Percentiles rank a stretch among this genome's conserved stretches.
phyloP scores from a whole-genome alignment of 345 rosid species.

The rapeseed (Brassica napus) region DNA sequence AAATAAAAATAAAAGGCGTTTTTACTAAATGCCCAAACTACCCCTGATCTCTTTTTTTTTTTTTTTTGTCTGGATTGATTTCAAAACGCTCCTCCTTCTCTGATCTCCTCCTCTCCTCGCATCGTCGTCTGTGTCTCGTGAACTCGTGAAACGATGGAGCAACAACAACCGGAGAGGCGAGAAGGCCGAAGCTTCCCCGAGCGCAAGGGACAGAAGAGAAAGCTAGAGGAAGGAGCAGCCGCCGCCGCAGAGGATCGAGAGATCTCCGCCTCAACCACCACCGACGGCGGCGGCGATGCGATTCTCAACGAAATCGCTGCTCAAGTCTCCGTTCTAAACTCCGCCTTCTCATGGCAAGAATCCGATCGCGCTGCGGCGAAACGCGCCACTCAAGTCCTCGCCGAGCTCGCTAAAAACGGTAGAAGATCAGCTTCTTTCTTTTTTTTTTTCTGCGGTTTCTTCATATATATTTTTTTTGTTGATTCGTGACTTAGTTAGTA shows the following conservation, averaged over 20 bases:
- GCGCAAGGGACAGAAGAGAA: slow-evolving; percentile 92
- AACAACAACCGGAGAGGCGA: slow-evolving; percentile 49
- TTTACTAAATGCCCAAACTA: slow-evolving; percentile 40
- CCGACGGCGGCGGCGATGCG: slow-evolving; percentile 64
- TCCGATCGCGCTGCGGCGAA: slow-evolving; percentile 93
- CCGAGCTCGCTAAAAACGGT: slow-evolving; percentile 99
- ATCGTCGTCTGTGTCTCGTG: slow-evolving; percentile 15
- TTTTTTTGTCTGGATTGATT: slow-evolving; percentile 40
- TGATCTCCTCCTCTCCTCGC: slow-evolving; percentile 32
- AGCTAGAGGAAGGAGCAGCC: slow-evolving; percentile 72
- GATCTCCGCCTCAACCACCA: slow-evolving; percentile 55
- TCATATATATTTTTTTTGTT: background rate
- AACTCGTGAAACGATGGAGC: slow-evolving; percentile 41
- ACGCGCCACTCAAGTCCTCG: slow-evolving; percentile 94
- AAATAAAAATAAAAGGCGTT: background rate
- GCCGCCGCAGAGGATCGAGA: slow-evolving; percentile 50
- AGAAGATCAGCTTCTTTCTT: slow-evolving; percentile 10
- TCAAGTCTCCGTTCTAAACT: slow-evolving; percentile 72
- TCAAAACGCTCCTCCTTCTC: slow-evolving; percentile 41
- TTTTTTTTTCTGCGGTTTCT: slow-evolving; percentile 18
- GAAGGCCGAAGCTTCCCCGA: slow-evolving; percentile 66
- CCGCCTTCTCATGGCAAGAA: slow-evolving; percentile 81
- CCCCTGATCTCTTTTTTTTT: slow-evolving; percentile 49
- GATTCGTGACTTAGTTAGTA: slow-evolving; percentile 33
- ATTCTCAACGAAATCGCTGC: slow-evolving; percentile 62